Conservation (phyloP, 345 rosid genomes). For the Garcia nutans region DNA sequence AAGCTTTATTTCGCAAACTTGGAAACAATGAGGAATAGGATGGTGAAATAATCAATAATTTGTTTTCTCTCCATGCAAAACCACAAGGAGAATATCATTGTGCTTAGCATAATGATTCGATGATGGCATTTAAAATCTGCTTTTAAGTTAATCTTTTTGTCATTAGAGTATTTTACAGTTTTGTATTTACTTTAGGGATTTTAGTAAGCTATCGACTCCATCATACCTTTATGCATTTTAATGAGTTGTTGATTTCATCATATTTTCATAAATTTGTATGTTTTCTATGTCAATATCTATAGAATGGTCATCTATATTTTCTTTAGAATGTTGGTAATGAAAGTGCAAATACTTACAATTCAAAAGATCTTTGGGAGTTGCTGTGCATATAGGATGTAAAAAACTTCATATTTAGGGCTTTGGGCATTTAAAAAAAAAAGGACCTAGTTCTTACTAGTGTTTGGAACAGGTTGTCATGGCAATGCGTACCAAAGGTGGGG, state of each 20-base stretch:
- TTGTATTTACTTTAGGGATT: background rate
- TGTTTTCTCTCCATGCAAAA: background rate
- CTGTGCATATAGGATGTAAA: background rate
- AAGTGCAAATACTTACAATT: background rate
- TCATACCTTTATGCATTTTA: background rate
- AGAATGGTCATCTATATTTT: background rate
- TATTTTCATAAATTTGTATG: background rate
- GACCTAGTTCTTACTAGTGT: conserved; percentile 3
- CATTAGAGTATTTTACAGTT: too few relatives aligned
- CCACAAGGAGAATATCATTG: background rate
- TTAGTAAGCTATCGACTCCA: background rate
- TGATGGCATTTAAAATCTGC: background rate
- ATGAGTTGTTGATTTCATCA: background rate
- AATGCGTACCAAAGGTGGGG: conserved; percentile 68
- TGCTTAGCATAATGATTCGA: background rate
- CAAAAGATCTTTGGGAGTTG: background rate
- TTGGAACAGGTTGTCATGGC: conserved; percentile 79
- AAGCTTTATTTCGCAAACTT: background rate
- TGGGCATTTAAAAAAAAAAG: background rate
- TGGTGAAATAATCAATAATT: background rate
- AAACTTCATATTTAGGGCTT: background rate
- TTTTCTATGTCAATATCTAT: background rate
- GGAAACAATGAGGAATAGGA: background rate
- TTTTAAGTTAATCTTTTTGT: background rate
- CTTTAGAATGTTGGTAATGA: background rate